phyloP scores from a whole-genome alignment of 23 red algal genomes.

The Rhodosorus marinus region DNA sequence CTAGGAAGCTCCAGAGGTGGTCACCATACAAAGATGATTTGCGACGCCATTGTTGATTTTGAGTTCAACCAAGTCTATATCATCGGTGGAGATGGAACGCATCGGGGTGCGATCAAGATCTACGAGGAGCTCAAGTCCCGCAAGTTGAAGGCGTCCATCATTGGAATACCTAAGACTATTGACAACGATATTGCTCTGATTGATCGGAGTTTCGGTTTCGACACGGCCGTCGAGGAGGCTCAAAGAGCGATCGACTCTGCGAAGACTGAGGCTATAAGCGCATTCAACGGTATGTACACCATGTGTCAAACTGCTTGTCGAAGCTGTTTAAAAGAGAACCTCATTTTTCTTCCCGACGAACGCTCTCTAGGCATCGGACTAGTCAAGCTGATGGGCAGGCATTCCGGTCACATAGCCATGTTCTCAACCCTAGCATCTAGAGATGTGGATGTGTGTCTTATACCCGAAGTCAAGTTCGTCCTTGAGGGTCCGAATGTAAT shows the following conservation, averaged over 20 bases:
- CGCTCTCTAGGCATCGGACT: slow-evolving; percentile 93
- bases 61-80: slow-evolving; percentile 80
- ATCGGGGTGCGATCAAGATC: slow-evolving; percentile 52
- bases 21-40: slow-evolving; percentile 57
- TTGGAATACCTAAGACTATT: slow-evolving; percentile 86
- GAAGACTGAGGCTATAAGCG: slow-evolving; percentile 77
- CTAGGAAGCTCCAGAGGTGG: slow-evolving; percentile 80
- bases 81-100: slow-evolving; percentile 92
- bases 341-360: too few relatives aligned
- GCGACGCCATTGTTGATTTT: slow-evolving; percentile 39
- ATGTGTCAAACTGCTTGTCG: too few relatives aligned
- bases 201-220: slow-evolving; percentile 92
- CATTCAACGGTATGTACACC: slow-evolving; percentile 82
- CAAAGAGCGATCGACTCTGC: slow-evolving; percentile 74
- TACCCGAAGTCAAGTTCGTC: slow-evolving; percentile 84
- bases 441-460: slow-evolving; percentile 93
- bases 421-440: slow-evolving; percentile 66
- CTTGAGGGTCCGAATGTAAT: slow-evolving; percentile 54
- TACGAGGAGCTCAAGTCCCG: slow-evolving; percentile 33
- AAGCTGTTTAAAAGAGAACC: too few relatives aligned
- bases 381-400: slow-evolving; percentile 85
- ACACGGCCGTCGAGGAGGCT: slow-evolving; percentile 89
- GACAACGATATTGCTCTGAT: slow-evolving; percentile 95
- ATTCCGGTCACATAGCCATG: slow-evolving; percentile 88
- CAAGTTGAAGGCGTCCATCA: slow-evolving; percentile 31